Evolutionary conservation across 345 rosid species (phyloP).

Genomic region (Brassica juncea): DNA sequence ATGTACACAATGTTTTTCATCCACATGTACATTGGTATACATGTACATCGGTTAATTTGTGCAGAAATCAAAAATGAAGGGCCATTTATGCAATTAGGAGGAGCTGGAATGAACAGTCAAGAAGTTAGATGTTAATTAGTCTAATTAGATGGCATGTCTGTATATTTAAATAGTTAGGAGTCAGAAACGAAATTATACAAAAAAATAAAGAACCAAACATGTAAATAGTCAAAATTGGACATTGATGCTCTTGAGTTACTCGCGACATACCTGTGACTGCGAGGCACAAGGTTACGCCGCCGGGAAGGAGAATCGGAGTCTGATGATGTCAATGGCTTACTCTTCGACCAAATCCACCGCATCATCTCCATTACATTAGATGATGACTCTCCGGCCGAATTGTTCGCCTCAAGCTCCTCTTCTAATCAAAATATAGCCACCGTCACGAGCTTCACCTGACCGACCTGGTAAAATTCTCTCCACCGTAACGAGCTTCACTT

Average conservation of each 20-base stretch:
- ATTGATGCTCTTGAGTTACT: neutral
- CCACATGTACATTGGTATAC: too few relatives aligned
- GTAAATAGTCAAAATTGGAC: neutral
- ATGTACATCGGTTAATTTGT: too few relatives aligned
- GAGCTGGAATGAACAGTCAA: too few relatives aligned
- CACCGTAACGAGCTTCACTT: slow-evolving; percentile 58
- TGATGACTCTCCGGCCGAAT: slow-evolving; percentile 55
- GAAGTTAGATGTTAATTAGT: too few relatives aligned
- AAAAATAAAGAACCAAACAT: neutral
- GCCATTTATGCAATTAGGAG: too few relatives aligned
- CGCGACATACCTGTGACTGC: neutral
- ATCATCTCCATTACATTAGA: slow-evolving; percentile 60
- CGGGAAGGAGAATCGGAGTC: neutral
- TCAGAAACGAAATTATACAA: neutral
- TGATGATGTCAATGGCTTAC: slow-evolving; percentile 57
- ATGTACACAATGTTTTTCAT: too few relatives aligned
- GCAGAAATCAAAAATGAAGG: too few relatives aligned
- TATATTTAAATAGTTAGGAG: too few relatives aligned
- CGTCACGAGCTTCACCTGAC: slow-evolving; percentile 63
- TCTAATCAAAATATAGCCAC: slow-evolving; percentile 59
- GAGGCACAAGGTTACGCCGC: neutral
- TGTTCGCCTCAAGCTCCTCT: slow-evolving; percentile 24
- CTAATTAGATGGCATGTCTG: too few relatives aligned
- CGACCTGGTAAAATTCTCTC: slow-evolving; percentile 65
- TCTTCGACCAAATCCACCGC: slow-evolving; percentile 70